These are phyloP conservation scores for Leishmania tarentolae DNA, from an alignment of 208 protist species.

Conservation along the genomic window DNA sequence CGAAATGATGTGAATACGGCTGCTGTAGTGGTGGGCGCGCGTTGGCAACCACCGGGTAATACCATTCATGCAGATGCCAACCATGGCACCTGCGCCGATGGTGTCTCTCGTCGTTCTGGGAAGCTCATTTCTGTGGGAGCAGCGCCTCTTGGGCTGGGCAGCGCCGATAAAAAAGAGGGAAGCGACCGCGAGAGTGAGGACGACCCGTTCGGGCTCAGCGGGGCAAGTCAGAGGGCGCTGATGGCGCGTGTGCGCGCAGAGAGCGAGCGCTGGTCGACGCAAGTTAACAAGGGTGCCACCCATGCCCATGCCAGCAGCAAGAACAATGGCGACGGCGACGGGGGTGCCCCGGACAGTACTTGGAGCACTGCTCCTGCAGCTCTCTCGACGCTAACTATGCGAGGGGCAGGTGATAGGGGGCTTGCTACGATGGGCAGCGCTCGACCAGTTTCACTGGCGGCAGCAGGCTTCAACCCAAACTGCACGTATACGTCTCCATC, in stretches of 20 bases:
- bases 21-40: background rate
- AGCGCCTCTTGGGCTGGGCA: background rate
- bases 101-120: background rate
- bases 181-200: constrained; percentile 7
- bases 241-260: constrained; percentile 29
- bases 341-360: background rate
- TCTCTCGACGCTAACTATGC: background rate
- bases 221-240: constrained; percentile 15
- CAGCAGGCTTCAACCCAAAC: background rate
- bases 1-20: background rate
- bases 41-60: constrained; percentile 20
- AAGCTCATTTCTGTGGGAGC: background rate
- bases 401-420: background rate
- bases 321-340: background rate
- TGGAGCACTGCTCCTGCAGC: background rate
- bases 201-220: constrained; percentile 18
- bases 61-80: background rate
- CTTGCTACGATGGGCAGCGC: background rate
- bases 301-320: background rate
- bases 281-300: background rate
- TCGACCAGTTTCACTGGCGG: background rate
- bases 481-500: background rate
- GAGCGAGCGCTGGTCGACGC: constrained; percentile 18
- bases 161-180: background rate
- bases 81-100: background rate